These are phyloP conservation scores for Hygrocybe coccinea DNA, from an alignment of 768 basidiomycete genomes.

Conservation along the genomic window DNA sequence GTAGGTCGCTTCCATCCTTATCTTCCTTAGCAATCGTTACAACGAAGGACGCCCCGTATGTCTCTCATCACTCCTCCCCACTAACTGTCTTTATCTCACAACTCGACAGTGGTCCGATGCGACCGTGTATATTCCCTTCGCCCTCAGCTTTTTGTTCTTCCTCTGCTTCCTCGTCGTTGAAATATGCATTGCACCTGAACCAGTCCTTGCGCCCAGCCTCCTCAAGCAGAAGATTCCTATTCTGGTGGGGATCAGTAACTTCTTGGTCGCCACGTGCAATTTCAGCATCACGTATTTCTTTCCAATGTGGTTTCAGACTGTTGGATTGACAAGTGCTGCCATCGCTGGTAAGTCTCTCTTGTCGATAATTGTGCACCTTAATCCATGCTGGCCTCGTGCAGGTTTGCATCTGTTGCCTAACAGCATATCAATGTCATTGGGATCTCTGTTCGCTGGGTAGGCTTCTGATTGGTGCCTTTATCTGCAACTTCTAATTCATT, in stretches of 20 bases:
- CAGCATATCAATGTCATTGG: conserved; percentile 48
- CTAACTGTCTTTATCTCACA: neutral
- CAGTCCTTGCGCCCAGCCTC: conserved; percentile 64
- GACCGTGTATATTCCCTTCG: conserved; percentile 48
- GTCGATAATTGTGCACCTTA: neutral
- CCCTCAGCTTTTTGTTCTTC: conserved; percentile 39
- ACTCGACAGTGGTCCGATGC: conserved; percentile 50
- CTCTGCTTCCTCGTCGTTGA: conserved; percentile 60
- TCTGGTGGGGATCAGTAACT: conserved; percentile 66
- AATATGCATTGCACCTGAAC: conserved; percentile 59
- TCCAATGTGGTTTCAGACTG: conserved; percentile 83
- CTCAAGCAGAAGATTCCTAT: conserved; percentile 65
- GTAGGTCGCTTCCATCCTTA: conserved; percentile 53
- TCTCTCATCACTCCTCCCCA: conserved; percentile 11
- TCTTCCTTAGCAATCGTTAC: conserved; percentile 66
- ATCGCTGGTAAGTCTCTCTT: conserved; percentile 44
- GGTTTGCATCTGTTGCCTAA: conserved; percentile 54
- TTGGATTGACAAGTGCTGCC: conserved; percentile 61
- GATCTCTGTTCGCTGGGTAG: conserved; percentile 49
- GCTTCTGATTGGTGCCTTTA: neutral
- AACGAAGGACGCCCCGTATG: conserved; percentile 59
- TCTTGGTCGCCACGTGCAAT: conserved; percentile 72
- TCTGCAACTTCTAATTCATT: neutral
- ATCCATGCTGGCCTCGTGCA: conserved; percentile 14
- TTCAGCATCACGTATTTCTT: conserved; percentile 75